Conservation (phyloP, 176 grass and related monocot genomes). For the Poa annua region DNA sequence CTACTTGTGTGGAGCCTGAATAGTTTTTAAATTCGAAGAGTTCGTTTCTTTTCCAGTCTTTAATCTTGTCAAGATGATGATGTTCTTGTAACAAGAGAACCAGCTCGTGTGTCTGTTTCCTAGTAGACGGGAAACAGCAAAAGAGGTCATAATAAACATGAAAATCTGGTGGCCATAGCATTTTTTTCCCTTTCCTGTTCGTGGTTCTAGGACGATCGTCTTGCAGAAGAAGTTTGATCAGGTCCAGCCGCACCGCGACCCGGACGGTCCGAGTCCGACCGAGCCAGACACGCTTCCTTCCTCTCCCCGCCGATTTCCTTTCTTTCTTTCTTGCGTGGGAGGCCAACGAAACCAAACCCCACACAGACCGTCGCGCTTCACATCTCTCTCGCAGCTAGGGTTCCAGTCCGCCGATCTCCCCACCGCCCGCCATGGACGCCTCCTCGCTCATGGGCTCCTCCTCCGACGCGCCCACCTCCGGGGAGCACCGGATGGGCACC, state of each 20-base stretch:
- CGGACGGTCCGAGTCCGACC: not conserved
- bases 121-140: not conserved
- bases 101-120: not conserved
- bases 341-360: not conserved
- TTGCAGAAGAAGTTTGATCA: not conserved
- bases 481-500: conserved; percentile 75
- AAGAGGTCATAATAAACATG: too few relatives aligned
- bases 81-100: not conserved
- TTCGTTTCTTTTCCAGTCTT: not conserved
- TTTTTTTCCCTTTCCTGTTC: too few relatives aligned
- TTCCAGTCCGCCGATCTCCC: not conserved
- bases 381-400: conserved; percentile 9
- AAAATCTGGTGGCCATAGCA: not conserved
- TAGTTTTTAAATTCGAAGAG: too few relatives aligned
- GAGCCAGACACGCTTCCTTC: not conserved
- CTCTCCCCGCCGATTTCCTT: not conserved
- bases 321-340: conserved; percentile 27
- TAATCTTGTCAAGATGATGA: not conserved
- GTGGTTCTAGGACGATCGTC: too few relatives aligned
- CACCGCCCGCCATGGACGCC: conserved; percentile 22
- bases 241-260: too few relatives aligned
- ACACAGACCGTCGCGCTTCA: not conserved
- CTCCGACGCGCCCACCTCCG: conserved; percentile 40
- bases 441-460: conserved; percentile 15
- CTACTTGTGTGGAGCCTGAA: not conserved